phyloP scores from a whole-genome alignment of 345 rosid genomes.

The Murraya koenigii region DNA sequence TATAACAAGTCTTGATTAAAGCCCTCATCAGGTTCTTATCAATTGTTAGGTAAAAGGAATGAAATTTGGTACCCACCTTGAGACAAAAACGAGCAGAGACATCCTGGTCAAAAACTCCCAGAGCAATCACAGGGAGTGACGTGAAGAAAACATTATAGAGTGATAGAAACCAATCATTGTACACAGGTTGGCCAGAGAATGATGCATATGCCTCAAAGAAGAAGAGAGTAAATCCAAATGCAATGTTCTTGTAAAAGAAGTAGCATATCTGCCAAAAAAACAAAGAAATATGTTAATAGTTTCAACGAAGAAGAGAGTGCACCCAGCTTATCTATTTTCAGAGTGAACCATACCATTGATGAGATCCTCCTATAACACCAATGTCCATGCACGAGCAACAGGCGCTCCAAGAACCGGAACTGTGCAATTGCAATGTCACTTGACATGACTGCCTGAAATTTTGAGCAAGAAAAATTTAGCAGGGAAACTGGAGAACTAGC shows the following conservation, averaged over 20 bases:
- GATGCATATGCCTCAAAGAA: slow-evolving; percentile 83
- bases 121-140: slow-evolving; percentile 92
- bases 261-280: slow-evolving; percentile 70
- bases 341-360: slow-evolving; percentile 58
- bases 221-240: slow-evolving; percentile 87
- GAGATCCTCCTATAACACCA: slow-evolving; percentile 97
- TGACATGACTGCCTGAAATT: slow-evolving; percentile 91
- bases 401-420: slow-evolving; percentile 80
- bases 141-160: slow-evolving; percentile 92
- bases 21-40: not conserved
- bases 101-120: slow-evolving; percentile 94
- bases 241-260: slow-evolving; percentile 98
- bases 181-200: slow-evolving; percentile 83
- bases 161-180: slow-evolving; percentile 88
- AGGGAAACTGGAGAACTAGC: slow-evolving; percentile 2
- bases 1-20: not conserved
- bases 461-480: not conserved
- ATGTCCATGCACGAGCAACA: slow-evolving; percentile 95
- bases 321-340: not conserved
- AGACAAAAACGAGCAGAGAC: slow-evolving; percentile 68
- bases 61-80: slow-evolving; percentile 39
- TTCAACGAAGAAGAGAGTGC: not conserved
- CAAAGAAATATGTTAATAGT: slow-evolving; percentile 11
- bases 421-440: slow-evolving; percentile 94
- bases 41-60: not conserved